Evolutionary conservation across 345 rosid genomes (phyloP).

Genomic region (Eucalyptus tenuipes): DNA sequence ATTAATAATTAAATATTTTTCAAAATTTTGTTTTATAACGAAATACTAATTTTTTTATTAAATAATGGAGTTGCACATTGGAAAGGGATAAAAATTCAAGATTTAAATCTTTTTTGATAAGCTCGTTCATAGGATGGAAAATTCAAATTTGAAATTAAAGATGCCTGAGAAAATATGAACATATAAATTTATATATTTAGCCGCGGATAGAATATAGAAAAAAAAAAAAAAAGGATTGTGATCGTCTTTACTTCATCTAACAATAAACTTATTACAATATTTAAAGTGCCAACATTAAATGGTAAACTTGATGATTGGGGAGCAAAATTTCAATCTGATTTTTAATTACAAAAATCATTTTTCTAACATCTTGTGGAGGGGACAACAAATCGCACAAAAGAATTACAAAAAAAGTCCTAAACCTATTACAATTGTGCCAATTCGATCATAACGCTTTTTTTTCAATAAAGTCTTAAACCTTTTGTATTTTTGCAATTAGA

Average conservation of each 20-base stretch:
- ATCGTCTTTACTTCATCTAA: not conserved
- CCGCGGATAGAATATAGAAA: fast-evolving
- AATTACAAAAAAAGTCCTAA: too few species aligned
- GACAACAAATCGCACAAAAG: not conserved
- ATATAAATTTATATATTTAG: too few species aligned
- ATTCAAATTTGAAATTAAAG: not conserved
- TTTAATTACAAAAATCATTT: not conserved
- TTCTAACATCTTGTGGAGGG: not conserved
- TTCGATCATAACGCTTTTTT: too few species aligned
- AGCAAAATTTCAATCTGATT: not conserved
- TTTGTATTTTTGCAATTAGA: too few species aligned
- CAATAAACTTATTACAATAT: not conserved
- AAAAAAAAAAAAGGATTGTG: not conserved
- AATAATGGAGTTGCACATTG: not conserved
- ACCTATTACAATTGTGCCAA: too few species aligned
- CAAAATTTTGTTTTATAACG: not conserved
- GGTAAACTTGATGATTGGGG: not conserved
- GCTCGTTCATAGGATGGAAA: too few species aligned
- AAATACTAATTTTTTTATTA: not conserved
- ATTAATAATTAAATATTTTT: not conserved
- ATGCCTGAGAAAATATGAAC: not conserved
- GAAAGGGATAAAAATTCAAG: not conserved
- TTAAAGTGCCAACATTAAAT: too few species aligned
- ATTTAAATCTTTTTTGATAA: not conserved
- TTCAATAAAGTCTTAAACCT: too few species aligned